These are phyloP conservation scores for Lactifluus volemus DNA, from an alignment of 768 basidiomycete species.

Conservation along the genomic window DNA sequence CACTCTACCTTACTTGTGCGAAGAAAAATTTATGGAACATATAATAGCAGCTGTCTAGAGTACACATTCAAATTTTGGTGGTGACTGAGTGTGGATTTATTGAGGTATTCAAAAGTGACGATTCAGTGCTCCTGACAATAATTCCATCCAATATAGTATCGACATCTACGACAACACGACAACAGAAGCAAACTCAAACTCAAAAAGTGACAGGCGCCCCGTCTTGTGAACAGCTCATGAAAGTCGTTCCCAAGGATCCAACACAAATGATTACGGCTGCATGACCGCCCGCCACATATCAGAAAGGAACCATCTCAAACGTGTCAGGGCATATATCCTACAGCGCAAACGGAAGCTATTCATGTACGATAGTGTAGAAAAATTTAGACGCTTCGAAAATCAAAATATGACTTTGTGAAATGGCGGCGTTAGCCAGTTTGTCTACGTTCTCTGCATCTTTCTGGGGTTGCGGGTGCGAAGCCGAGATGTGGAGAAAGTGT, in stretches of 20 bases:
- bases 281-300: neutral
- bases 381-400: neutral
- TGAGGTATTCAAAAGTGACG: too few species aligned
- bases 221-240: neutral
- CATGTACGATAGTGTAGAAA: neutral
- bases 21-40: too few species aligned
- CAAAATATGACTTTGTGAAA: neutral
- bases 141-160: too few species aligned
- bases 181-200: too few species aligned
- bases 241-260: neutral
- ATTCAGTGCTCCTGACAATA: too few species aligned
- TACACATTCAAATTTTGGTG: too few species aligned
- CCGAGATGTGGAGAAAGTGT: conserved; percentile 1
- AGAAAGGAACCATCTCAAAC: neutral
- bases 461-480: neutral
- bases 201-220: too few species aligned
- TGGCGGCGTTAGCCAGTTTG: conserved; percentile 4
- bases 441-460: conserved; percentile 11
- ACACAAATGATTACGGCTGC: neutral
- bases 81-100: too few species aligned
- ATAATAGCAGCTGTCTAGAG: too few species aligned
- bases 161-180: too few species aligned
- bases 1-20: too few species aligned
- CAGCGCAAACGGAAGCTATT: neutral
- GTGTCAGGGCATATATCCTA: neutral